Evolutionary conservation across 2,329 filamentous ascomycete species (phyloP).

Genomic region (Samsoniella hepiali): DNA sequence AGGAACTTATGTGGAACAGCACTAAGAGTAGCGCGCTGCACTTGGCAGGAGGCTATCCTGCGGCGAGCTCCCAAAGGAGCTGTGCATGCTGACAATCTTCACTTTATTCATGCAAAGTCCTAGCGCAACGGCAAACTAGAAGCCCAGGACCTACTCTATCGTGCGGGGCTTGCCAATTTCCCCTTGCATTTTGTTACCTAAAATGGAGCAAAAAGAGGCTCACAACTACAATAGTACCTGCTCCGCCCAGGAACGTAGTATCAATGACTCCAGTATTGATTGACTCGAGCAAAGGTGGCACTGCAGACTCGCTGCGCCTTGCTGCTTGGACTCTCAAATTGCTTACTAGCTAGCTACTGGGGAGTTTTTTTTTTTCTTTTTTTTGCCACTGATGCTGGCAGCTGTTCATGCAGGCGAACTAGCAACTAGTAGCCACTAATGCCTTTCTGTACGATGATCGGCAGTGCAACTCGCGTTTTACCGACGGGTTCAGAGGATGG

Average conservation of each 20-base stretch:
- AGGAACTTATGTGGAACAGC: neutral
- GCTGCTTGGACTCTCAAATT: neutral
- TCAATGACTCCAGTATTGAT: conserved; percentile 3
- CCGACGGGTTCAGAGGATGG: no score
- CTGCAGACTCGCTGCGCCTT: neutral
- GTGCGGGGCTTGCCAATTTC: neutral
- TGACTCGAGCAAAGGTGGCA: neutral
- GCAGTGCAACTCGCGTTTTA: no score
- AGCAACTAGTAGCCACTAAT: no score
- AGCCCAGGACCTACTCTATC: no score
- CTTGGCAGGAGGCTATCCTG: neutral
- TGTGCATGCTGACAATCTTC: neutral
- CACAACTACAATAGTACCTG: neutral
- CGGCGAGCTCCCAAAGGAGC: neutral
- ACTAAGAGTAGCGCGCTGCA: neutral
- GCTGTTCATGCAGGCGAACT: no score
- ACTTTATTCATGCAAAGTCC: neutral
- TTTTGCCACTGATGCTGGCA: no score
- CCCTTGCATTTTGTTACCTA: neutral
- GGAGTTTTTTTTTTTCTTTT: no score
- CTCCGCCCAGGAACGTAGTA: neutral
- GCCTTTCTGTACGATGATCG: no score
- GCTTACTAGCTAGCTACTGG: neutral
- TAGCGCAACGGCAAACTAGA: neutral
- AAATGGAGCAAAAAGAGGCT: neutral